These are phyloP conservation scores for Kentomonas sorsogonicus DNA, from an alignment of 208 protist species.

Conservation along the genomic window DNA sequence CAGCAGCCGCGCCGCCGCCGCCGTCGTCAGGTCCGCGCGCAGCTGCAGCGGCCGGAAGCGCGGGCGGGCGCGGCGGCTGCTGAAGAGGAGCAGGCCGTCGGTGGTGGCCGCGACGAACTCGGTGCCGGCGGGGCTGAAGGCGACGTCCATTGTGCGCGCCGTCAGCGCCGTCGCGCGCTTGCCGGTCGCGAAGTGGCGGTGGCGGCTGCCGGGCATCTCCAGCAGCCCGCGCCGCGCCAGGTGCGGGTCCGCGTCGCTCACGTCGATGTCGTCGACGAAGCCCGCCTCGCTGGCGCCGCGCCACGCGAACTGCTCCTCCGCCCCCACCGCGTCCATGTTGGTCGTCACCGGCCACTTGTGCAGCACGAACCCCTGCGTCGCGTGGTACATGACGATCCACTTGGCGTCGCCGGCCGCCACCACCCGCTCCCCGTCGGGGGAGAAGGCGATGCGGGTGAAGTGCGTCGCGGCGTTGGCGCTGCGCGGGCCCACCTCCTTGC, in stretches of 20 bases:
- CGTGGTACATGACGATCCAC: conserved; percentile 87
- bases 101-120: conserved; percentile 88
- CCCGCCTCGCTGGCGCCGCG: conserved; percentile 78
- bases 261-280: conserved; percentile 80
- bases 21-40: conserved; percentile 51
- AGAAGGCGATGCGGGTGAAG: conserved; percentile 86
- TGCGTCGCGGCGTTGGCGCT: conserved; percentile 75
- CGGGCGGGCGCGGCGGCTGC: conserved; percentile 60
- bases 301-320: conserved; percentile 90
- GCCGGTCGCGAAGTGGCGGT: conserved; percentile 84
- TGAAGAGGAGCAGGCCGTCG: conserved; percentile 87
- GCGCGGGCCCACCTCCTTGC: conserved; percentile 72
- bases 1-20: conserved; percentile 46
- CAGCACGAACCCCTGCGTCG: conserved; percentile 82
- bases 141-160: conserved; percentile 70
- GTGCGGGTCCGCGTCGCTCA: conserved; percentile 78
- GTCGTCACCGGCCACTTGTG: conserved; percentile 88
- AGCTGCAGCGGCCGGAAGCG: conserved; percentile 84
- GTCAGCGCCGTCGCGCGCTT: conserved; percentile 85
- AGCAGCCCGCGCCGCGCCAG: conserved; percentile 71
- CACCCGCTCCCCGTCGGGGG: conserved; percentile 83
- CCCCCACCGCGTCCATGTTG: conserved; percentile 82
- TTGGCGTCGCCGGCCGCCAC: conserved; percentile 85
- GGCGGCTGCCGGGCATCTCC: conserved; percentile 86
- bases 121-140: conserved; percentile 74